Evolutionary conservation across 495 filamentous ascomycete genomes (phyloP), one percentile per base, ranked within the genome.

Genomic region (Bombardia bombarda): DNA sequence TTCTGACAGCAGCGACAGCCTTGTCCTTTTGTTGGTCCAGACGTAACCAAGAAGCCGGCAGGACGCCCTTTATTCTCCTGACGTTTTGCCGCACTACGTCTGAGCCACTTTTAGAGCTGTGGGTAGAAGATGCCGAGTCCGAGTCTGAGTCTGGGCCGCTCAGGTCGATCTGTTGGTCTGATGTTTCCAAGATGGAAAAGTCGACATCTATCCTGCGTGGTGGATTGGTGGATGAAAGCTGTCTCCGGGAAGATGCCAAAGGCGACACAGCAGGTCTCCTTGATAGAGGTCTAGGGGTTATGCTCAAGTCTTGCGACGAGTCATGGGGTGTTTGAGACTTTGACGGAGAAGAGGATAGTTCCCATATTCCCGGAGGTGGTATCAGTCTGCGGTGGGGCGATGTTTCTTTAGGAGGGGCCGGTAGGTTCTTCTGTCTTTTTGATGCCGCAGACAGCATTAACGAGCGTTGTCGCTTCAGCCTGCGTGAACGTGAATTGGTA

Each of bases 41-140:
- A 49, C 84, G 78, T 33, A 93, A 71, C 83, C 84, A 95, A 3
- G 90, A 96, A 4, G 90, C 90, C 26, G 90, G 90, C 32, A 97
- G 73, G 13, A 95, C 88, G 26, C 90, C 90, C 41, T 79, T 80
- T 33, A 90, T 90, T 45, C 65, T 78, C 25, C 61, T 67, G 12
- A 56, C 58, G 35, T 70, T 64, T 30, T 49, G 53, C 12, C 65
- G 71, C 19, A 72, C 53, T 16, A 63, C 50, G 17, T 74, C 63
- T 0, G 66, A 63, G 7, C 72, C 73, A 31, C 64, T 68, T n/a
- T 57, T 61, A 6, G 61, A 61, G 23, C 43, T 43, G 30, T 50
- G 23, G 7, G 18, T 32, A 1, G 40, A 47, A 22, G 45, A 28
- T 3, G 41, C 12, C 25, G 43, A 43, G 8, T 50, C 50, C 23